Base-by-base conservation (phyloP, 2,329 filamentous ascomycete genomes). In the Pezicula neosporulosa region DNA sequence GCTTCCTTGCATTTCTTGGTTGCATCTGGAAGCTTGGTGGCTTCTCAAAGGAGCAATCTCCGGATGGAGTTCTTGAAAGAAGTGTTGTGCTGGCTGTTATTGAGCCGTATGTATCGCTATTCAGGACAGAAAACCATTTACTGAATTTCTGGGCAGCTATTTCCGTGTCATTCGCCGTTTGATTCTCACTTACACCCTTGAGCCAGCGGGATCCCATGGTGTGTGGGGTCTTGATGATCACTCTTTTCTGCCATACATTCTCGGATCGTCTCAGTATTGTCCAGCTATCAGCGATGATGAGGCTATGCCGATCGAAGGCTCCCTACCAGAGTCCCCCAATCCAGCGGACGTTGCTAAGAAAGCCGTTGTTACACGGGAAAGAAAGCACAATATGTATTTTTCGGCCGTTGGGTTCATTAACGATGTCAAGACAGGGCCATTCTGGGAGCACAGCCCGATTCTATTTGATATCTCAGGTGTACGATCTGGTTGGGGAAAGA, bases 151-250 rank as follows among this genome's bases (percentile, higher is more conserved):
- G 27, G 9, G 24, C 62, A 90, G 87, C 38, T 96, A 96, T 64
- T 75, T 96, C n/a, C 74, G 76, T 30, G 85, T 97, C 2, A 77
- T 96, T 43, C 86, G 94, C 37, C 83, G 81, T 39, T 77, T 99
- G 9, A 97, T 99, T 61, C 76, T 90, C 47, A 93, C 86, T 2
- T 99, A 97, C 68, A 97, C 86, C 1, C 81, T 99, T 18, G 94
- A 99, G 66, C 94, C 94, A 4, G 94, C 94, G 6, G 94, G 94
- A 2, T 96, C 93, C 1, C 94, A 97, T 66, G 94, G 94, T 3
- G 94, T 99, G 18, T 99, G 94, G 94, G 94, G 94, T 18, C 78
- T 99, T n/a, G 94, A 99, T 66, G 94, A 99, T 68, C 93, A 99
- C 70, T 92, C 85, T 8, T 97, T 99, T 68, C 70, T 94, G 24